Percentiles rank a stretch among this genome's conserved stretches.
Evolutionary conservation across 306 rosid species (phyloP).

Genomic region (Clitoria ternatea): DNA sequence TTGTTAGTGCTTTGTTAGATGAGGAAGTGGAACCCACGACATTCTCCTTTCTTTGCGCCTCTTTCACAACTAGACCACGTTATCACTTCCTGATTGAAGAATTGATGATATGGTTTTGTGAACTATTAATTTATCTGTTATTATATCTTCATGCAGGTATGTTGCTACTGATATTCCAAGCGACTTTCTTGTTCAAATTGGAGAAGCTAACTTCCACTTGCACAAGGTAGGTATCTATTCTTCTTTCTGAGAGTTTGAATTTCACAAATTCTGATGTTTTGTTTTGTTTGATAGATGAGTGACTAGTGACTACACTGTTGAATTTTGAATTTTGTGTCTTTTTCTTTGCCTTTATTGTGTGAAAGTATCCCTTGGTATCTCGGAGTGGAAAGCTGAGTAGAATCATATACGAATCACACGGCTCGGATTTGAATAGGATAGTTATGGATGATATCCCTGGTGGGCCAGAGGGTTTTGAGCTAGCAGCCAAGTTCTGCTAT

Average conservation of each 20-base stretch:
- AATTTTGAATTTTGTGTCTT: constrained; percentile 3
- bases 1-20: too few species aligned
- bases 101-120: neutral
- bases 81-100: too few species aligned
- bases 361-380: constrained; percentile 83
- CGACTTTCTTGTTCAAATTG: constrained; percentile 73
- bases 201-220: constrained; percentile 63
- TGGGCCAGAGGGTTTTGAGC: constrained; percentile 82
- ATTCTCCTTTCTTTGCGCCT: too few species aligned
- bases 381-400: constrained; percentile 94
- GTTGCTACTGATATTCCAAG: constrained; percentile 95
- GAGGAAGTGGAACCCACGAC: too few species aligned
- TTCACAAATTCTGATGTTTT: neutral
- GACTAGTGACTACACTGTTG: constrained; percentile 12
- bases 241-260: neutral
- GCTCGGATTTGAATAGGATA: constrained; percentile 60
- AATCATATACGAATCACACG: constrained; percentile 62
- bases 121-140: neutral
- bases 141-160: constrained; percentile 58
- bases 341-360: constrained; percentile 18
- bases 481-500: constrained; percentile 89
- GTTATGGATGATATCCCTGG: constrained; percentile 85
- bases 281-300: neutral
- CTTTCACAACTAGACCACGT: too few species aligned
- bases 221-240: constrained; percentile 62